These are phyloP conservation scores for Stentor coeruleus DNA, from an alignment of 73 alveolate species.

Conservation along the genomic window DNA sequence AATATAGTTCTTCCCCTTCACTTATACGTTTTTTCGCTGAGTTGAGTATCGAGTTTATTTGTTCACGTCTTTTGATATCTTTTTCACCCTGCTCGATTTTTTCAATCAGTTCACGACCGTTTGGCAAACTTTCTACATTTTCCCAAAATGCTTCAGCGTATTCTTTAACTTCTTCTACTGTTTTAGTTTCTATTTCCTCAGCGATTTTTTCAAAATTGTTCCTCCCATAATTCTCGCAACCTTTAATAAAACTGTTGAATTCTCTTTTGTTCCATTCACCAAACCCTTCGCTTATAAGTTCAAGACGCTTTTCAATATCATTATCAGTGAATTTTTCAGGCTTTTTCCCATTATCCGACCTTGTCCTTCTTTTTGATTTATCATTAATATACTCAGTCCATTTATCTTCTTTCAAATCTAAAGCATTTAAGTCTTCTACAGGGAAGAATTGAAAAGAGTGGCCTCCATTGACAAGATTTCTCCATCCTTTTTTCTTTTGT, in stretches of 20 bases:
- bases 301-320: slow-evolving; percentile 58
- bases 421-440: slow-evolving; percentile 56
- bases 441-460: slow-evolving; percentile 82
- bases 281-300: slow-evolving; percentile 59
- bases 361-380: slow-evolving; percentile 29
- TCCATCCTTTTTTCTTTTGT: slow-evolving; percentile 78
- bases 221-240: slow-evolving; percentile 60
- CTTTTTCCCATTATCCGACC: slow-evolving; percentile 5
- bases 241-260: slow-evolving; percentile 65
- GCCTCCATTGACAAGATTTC: slow-evolving; percentile 65
- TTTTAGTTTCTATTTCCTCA: slow-evolving; percentile 68
- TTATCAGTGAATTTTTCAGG: slow-evolving; percentile 61
- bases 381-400: slow-evolving; percentile 47
- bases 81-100: slow-evolving; percentile 89
- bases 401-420: slow-evolving; percentile 36
- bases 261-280: slow-evolving; percentile 74
- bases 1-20: slow-evolving; percentile 54
- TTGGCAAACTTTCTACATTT: slow-evolving; percentile 68
- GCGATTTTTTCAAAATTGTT: slow-evolving; percentile 60
- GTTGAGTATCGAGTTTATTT: slow-evolving; percentile 43
- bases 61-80: slow-evolving; percentile 41
- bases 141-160: slow-evolving; percentile 90
- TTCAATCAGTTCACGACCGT: slow-evolving; percentile 77
- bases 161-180: slow-evolving; percentile 71
- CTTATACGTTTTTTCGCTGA: slow-evolving; percentile 34